Conservation (phyloP, 164 flowering plant genomes). For the Chimonanthus salicifolius region DNA sequence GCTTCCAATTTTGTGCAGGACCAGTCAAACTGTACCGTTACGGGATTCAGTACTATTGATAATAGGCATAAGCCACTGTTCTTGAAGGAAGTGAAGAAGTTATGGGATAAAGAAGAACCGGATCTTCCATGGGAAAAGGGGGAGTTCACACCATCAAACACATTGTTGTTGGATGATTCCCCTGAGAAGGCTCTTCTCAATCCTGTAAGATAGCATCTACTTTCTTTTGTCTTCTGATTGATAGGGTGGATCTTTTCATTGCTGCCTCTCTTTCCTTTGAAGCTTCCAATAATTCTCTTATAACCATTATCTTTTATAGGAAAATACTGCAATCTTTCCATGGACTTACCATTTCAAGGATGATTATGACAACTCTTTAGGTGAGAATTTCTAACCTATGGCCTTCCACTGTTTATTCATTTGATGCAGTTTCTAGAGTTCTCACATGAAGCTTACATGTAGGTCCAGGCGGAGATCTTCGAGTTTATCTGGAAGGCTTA, state of each 20-base stretch:
- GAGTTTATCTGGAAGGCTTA: constrained; percentile 58
- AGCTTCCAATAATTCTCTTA: not conserved
- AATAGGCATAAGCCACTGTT: constrained; percentile 63
- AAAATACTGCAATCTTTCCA: constrained; percentile 77
- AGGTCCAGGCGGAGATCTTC: constrained; percentile 80
- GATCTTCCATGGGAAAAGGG: constrained; percentile 71
- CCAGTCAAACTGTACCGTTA: constrained; percentile 52
- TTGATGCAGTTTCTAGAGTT: not conserved
- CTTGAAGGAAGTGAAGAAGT: constrained; percentile 60
- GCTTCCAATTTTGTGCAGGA: constrained; percentile 37
- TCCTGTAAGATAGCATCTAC: constrained; percentile 46
- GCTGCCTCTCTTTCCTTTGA: not conserved
- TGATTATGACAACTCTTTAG: constrained; percentile 54
- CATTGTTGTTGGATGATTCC: constrained; percentile 85
- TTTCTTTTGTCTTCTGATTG: not conserved
- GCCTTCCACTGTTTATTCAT: not conserved
- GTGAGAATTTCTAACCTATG: constrained; percentile 28
- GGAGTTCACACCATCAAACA: constrained; percentile 63
- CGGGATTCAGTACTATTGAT: constrained; percentile 53
- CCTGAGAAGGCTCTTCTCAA: constrained; percentile 87
- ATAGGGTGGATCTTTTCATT: not conserved
- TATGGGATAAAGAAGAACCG: constrained; percentile 63
- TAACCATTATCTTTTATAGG: constrained; percentile 27
- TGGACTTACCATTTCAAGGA: constrained; percentile 39
- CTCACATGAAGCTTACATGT: constrained; percentile 10